Conservation (phyloP, 768 basidiomycete species). For the Cystobasidium onofrii region DNA sequence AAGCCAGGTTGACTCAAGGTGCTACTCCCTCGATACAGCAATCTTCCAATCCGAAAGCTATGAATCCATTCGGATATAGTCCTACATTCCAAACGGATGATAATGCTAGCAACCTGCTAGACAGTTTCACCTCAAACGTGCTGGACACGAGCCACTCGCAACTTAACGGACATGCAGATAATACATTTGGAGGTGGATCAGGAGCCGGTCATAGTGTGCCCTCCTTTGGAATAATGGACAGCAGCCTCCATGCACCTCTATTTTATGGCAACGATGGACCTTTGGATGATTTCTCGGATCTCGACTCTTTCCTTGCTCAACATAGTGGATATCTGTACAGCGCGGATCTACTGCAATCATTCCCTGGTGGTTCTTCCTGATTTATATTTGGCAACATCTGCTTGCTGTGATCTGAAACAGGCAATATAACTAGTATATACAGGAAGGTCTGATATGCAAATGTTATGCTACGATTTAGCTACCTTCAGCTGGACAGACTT, state of each 20-base stretch:
- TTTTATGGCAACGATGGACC: conserved; percentile 1
- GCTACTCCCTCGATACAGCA: background rate
- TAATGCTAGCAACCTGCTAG: background rate
- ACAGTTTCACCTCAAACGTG: background rate
- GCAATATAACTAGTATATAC: background rate
- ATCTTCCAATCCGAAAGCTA: background rate
- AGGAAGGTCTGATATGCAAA: too few species aligned
- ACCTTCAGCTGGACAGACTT: background rate
- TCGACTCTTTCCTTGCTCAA: conserved; percentile 15
- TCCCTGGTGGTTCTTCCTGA: background rate
- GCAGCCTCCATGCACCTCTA: background rate
- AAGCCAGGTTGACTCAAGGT: background rate
- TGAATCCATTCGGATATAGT: background rate
- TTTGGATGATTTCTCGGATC: conserved; percentile 2
- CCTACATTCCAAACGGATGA: background rate
- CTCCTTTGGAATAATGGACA: background rate
- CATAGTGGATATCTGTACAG: conserved; percentile 12
- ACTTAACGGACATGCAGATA: background rate
- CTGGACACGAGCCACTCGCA: background rate
- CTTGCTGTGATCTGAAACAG: background rate
- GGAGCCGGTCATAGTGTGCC: background rate
- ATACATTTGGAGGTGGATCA: background rate
- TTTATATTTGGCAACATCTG: background rate
- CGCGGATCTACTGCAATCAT: background rate
- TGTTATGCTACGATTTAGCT: background rate